Evolutionary conservation across 2,329 filamentous ascomycete species (phyloP).

Genomic region (Aspergillus sp.): DNA sequence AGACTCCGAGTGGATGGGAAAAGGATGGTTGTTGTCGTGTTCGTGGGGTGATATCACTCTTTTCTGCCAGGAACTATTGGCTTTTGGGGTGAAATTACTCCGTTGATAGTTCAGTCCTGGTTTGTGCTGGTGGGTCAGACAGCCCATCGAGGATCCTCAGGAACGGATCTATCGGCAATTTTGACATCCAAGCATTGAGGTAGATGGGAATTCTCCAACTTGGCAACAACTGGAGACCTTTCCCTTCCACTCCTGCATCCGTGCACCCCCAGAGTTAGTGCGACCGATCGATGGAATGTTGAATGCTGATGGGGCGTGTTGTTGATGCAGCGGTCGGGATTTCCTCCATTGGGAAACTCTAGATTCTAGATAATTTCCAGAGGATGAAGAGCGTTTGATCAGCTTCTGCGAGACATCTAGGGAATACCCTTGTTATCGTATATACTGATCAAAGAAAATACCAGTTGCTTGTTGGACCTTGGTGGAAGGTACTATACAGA

Average conservation of each 20-base stretch:
- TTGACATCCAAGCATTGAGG: background rate
- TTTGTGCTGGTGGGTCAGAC: slow-evolving; percentile 1
- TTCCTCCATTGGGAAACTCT: too few relatives aligned
- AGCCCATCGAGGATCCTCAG: background rate
- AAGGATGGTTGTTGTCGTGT: background rate
- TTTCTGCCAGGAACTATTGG: slow-evolving; percentile 1
- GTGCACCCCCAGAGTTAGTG: too few relatives aligned
- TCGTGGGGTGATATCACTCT: slow-evolving; percentile 4
- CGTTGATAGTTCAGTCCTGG: background rate
- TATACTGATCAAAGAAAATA: too few relatives aligned
- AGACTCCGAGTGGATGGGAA: background rate
- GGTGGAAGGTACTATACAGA: too few relatives aligned
- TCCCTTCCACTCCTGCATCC: background rate
- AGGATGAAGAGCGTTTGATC: too few relatives aligned
- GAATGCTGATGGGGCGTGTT: too few relatives aligned
- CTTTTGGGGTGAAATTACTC: background rate
- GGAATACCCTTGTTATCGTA: too few relatives aligned
- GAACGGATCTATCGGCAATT: background rate
- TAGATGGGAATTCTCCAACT: background rate
- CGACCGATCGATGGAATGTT: too few relatives aligned
- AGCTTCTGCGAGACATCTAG: too few relatives aligned
- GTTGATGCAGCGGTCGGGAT: too few relatives aligned
- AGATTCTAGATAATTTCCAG: too few relatives aligned
- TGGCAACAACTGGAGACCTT: background rate
- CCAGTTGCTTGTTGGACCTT: too few relatives aligned